Evolutionary conservation across 2,329 filamentous ascomycete species (phyloP).

Genomic region (Aspergillus cejpii): DNA sequence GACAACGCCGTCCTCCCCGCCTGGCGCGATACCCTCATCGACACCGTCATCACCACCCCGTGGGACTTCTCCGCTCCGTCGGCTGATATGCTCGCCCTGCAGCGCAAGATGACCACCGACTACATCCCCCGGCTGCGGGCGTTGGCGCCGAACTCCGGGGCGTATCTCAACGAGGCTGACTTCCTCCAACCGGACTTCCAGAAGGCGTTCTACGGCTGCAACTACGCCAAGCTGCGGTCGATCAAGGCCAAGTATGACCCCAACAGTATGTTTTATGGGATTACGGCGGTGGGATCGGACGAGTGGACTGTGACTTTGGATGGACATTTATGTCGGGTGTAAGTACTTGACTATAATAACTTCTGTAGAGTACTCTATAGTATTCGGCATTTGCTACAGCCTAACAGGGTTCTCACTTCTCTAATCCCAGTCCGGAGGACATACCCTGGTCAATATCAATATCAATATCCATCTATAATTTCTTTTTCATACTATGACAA

Average conservation of each 20-base stretch:
- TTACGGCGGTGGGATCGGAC: slow-evolving; percentile 49
- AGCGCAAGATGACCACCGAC: slow-evolving; percentile 36
- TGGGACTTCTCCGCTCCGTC: slow-evolving; percentile 34
- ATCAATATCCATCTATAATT: too few species aligned
- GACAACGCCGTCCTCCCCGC: slow-evolving; percentile 40
- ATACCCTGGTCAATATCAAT: too few species aligned
- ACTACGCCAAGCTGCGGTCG: slow-evolving; percentile 31
- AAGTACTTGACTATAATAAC: too few species aligned
- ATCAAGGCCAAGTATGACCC: slow-evolving; percentile 43
- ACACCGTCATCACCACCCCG: slow-evolving; percentile 29
- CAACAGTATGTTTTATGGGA: slow-evolving; percentile 36
- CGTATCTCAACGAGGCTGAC: slow-evolving; percentile 42
- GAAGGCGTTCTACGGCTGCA: slow-evolving; percentile 39
- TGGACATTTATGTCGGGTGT: slow-evolving; percentile 40
- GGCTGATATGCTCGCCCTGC: slow-evolving; percentile 29
- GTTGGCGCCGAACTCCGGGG: slow-evolving; percentile 34
- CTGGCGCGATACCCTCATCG: slow-evolving; percentile 42
- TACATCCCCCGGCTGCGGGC: slow-evolving; percentile 33
- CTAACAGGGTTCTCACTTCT: too few species aligned
- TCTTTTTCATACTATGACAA: too few species aligned
- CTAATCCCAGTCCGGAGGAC: too few species aligned
- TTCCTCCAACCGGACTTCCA: slow-evolving; percentile 39
- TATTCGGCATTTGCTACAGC: too few species aligned
- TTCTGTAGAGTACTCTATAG: too few species aligned
- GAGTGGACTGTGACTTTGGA: slow-evolving; percentile 36